These are phyloP conservation scores for Aspergillus bombycis DNA, from an alignment of 2,329 filamentous ascomycete genomes.

Conservation along the genomic window DNA sequence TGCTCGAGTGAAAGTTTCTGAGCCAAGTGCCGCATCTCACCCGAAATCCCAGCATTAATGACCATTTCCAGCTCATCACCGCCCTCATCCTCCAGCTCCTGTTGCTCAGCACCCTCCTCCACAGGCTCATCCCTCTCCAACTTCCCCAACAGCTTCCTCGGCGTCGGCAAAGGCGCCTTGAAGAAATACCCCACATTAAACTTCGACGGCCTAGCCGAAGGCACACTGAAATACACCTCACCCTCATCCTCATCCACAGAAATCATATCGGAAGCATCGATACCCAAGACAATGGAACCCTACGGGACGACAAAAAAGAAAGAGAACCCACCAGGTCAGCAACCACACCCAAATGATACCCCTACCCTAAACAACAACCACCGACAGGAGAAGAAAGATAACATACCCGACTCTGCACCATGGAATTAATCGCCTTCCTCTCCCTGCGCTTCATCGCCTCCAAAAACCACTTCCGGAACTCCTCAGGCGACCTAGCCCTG, in stretches of 20 bases:
- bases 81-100: slow-evolving; percentile 9
- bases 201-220: slow-evolving; percentile 27
- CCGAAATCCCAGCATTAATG: slow-evolving; percentile 37
- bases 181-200: slow-evolving; percentile 40
- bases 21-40: slow-evolving; percentile 29
- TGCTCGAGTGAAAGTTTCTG: slow-evolving; percentile 28
- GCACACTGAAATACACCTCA: slow-evolving; percentile 33
- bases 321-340: slow-evolving; percentile 15
- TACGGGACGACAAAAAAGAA: slow-evolving; percentile 10
- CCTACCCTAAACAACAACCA: background rate
- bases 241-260: slow-evolving; percentile 32
- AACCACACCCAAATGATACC: background rate
- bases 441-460: slow-evolving; percentile 45
- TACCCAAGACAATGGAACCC: slow-evolving; percentile 37
- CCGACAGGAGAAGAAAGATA: background rate
- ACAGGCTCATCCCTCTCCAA: slow-evolving; percentile 22
- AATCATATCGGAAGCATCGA: slow-evolving; percentile 41
- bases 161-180: slow-evolving; percentile 36
- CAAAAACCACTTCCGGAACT: slow-evolving; percentile 48
- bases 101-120: slow-evolving; percentile 15
- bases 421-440: slow-evolving; percentile 36
- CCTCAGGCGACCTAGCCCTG: slow-evolving; percentile 39
- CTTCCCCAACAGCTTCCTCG: slow-evolving; percentile 23
- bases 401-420: slow-evolving; percentile 44
- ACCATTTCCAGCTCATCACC: slow-evolving; percentile 29